Evolutionary conservation across 2,329 filamentous ascomycete genomes (phyloP), one percentile per base, ranked within the genome.

Genomic region (Ophiostoma sp.): DNA sequence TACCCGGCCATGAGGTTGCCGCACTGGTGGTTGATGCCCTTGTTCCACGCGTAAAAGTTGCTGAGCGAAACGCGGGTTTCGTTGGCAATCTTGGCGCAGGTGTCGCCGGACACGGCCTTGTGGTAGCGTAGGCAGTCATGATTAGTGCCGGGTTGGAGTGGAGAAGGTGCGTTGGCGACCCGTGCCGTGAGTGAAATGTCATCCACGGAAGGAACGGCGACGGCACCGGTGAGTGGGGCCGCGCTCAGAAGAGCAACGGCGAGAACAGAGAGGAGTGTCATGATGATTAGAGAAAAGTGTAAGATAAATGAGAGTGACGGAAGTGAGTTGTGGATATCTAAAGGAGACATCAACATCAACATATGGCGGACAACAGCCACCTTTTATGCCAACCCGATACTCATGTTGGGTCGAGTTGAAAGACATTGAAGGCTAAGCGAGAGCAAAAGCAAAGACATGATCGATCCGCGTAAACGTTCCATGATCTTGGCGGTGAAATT

Each of bases 401-500:
- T 55, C n/a, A 55, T 12, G n/a, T 55, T 22, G n/a, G 2, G 7
- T 7, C 7, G n/a, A 9, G 50, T 55, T 55, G 50, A 25, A 55
- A 5, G 22, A 25, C 25, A 8, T 17, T 48, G 45, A 15, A 48
- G 11, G 12, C 15, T 15, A 15, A 17, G 15, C 12, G 19, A 19
- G 45, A 17, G 12, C 45, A 17, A 5, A 15, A 15, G 12, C 45
- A 48, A 48, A 48, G 50, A 55, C n/a, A 55, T 11, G 50, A 25
- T 25, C n/a, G 25, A 25, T 55, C 50, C 12, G 50, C 9, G 50
- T 12, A 25, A 25, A 55, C 50, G 7, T 9, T 55, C n/a, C n/a
- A 55, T 25, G 50, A 55, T 55, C n/a, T n/a, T 55, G n/a, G 50
- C 50, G 50, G n/a, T 25, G 50, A 55, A 55, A 55, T 55, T 55